A percentile compares a stretch with the other conserved stretches of the same genome.
Conservation (phyloP, 2,329 filamentous ascomycete species). For the Aspergillus fumigatus region DNA sequence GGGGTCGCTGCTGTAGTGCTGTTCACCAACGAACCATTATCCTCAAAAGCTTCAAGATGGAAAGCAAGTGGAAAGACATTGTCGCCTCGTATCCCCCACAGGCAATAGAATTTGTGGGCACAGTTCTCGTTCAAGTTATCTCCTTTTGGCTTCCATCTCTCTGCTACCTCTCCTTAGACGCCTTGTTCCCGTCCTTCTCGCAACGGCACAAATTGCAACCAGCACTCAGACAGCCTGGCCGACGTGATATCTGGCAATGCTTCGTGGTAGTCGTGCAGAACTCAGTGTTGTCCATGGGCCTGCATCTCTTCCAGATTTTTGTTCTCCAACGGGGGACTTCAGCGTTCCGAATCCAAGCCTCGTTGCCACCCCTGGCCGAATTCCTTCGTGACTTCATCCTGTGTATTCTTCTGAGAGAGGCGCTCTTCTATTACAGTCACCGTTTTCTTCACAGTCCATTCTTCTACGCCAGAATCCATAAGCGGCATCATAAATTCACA, state of each 20-base stretch:
- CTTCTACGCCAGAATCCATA: constrained; percentile 52
- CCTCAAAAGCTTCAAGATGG: not conserved
- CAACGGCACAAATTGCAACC: constrained; percentile 53
- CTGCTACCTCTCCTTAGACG: constrained; percentile 43
- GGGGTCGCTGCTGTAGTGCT: not conserved
- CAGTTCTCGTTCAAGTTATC: constrained; percentile 19
- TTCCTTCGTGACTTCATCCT: constrained; percentile 41
- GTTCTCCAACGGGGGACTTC: constrained; percentile 17
- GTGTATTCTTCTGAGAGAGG: constrained; percentile 44
- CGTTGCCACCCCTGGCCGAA: constrained; percentile 35
- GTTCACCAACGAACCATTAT: not conserved
- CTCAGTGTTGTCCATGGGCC: constrained; percentile 39
- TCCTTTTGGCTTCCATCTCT: constrained; percentile 26
- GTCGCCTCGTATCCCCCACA: constrained; percentile 16
- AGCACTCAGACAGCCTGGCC: constrained; percentile 46
- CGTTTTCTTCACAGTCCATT: constrained; percentile 48
- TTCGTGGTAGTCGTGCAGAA: constrained; percentile 45
- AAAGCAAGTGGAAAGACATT: constrained; percentile 12
- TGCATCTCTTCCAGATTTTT: constrained; percentile 28
- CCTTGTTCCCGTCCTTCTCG: constrained; percentile 46
- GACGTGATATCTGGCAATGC: constrained; percentile 44
- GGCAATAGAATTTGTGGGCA: constrained; percentile 25
- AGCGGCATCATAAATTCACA: constrained; percentile 53
- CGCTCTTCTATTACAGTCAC: constrained; percentile 55
- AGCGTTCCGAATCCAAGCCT: constrained; percentile 37